Conservation (phyloP, 306 rosid species). For the Luffa aegyptiaca region DNA sequence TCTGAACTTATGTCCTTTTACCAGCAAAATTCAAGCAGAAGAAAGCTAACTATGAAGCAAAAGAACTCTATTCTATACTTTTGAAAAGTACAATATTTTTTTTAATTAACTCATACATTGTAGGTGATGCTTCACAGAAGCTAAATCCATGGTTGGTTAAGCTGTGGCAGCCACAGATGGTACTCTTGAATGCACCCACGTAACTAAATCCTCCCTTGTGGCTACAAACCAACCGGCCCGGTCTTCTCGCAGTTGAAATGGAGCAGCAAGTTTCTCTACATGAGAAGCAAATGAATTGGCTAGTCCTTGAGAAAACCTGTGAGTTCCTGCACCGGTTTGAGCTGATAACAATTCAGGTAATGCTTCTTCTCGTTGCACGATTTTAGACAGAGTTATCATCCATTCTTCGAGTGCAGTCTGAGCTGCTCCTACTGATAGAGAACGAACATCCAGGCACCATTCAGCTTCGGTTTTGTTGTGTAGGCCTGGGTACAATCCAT, state of each 20-base stretch:
- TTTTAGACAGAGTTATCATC: conserved; percentile 67
- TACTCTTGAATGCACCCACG: conserved; percentile 62
- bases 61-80: neutral
- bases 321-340: conserved; percentile 74
- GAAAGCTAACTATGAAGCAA: neutral
- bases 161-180: conserved; percentile 8
- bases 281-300: conserved; percentile 70
- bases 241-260: conserved; percentile 62
- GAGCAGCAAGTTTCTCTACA: conserved; percentile 61
- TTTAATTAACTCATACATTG: neutral
- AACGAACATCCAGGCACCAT: conserved; percentile 86
- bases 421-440: conserved; percentile 83
- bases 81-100: neutral
- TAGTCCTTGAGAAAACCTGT: conserved; percentile 72
- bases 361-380: conserved; percentile 47
- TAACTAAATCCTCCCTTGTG: conserved; percentile 60
- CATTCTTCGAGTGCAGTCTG: conserved; percentile 87
- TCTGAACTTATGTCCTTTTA: neutral
- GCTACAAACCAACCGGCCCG: conserved; percentile 64
- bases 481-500: conserved; percentile 76
- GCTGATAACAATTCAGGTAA: conserved; percentile 59
- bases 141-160: neutral
- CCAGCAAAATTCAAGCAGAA: neutral
- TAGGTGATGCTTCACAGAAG: neutral
- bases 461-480: conserved; percentile 53